Percentiles rank a stretch among this genome's conserved stretches.
Conservation (phyloP, 2,329 filamentous ascomycete species). For the Arthroderma sp. region DNA sequence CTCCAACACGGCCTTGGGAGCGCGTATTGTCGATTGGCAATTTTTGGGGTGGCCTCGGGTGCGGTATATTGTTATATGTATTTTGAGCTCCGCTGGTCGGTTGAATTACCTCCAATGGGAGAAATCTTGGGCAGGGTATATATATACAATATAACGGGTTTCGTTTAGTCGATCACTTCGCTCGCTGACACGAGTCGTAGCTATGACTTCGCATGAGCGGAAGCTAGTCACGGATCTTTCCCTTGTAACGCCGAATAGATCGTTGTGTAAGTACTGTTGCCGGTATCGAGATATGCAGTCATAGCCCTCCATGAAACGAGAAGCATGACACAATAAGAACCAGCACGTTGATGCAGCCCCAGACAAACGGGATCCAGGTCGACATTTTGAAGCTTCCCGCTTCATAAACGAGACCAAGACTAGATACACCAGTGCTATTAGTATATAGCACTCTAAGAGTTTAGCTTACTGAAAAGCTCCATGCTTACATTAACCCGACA, state of each 20-base stretch:
- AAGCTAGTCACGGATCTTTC: neutral
- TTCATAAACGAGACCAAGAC: slow-evolving; percentile 27
- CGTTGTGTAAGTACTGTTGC: neutral
- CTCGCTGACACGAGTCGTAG: neutral
- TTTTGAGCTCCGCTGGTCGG: too few relatives aligned
- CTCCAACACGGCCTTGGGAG: too few relatives aligned
- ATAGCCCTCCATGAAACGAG: slow-evolving; percentile 81
- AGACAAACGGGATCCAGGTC: slow-evolving; percentile 84
- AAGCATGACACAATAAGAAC: slow-evolving; percentile 78
- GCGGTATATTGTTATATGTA: too few relatives aligned
- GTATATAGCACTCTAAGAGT: neutral
- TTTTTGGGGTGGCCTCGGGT: too few relatives aligned
- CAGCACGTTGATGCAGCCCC: slow-evolving; percentile 73
- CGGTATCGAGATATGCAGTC: slow-evolving; percentile 20
- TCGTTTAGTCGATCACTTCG: neutral
- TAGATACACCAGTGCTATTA: neutral
- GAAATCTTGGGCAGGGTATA: too few relatives aligned
- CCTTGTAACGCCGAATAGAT: neutral
- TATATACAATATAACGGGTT: too few relatives aligned
- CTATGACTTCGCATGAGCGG: neutral
- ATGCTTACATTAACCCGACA: slow-evolving; percentile 62
- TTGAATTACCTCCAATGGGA: too few relatives aligned
- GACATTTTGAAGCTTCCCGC: slow-evolving; percentile 81
- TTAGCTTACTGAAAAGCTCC: neutral
- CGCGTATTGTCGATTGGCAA: too few relatives aligned